These are phyloP conservation scores for Chrysoporthe puriensis DNA, from an alignment of 2,329 filamentous ascomycete species.

Conservation along the genomic window DNA sequence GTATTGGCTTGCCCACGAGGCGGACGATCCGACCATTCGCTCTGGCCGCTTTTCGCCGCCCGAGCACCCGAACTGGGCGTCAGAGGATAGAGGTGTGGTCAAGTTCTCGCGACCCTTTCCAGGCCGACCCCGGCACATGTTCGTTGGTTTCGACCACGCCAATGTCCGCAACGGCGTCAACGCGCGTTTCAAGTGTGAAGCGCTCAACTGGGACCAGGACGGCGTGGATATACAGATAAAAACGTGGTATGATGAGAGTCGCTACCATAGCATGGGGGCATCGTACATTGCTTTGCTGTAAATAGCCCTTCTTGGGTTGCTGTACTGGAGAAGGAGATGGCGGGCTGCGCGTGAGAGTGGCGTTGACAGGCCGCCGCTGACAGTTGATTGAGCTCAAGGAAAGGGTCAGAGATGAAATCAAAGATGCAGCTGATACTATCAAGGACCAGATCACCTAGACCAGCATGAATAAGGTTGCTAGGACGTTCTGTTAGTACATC, in stretches of 20 bases:
- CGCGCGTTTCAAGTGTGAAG: background rate
- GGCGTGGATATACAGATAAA: background rate
- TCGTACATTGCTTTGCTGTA: constrained; percentile 2
- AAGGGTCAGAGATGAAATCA: too few relatives aligned
- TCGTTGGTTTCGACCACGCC: background rate
- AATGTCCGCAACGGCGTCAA: background rate
- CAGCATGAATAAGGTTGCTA: too few relatives aligned
- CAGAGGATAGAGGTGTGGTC: background rate
- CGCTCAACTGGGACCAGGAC: background rate
- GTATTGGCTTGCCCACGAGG: background rate
- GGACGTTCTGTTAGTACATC: too few relatives aligned
- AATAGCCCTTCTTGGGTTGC: too few relatives aligned
- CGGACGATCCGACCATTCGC: background rate
- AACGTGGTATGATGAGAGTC: background rate
- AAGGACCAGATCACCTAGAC: too few relatives aligned
- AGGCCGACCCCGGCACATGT: background rate
- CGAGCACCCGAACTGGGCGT: background rate
- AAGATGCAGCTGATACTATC: too few relatives aligned
- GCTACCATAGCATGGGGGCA: background rate
- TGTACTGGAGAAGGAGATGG: too few relatives aligned
- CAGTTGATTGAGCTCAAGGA: too few relatives aligned
- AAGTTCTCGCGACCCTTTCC: constrained; percentile 1
- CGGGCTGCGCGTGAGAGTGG: too few relatives aligned
- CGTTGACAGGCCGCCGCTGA: too few relatives aligned
- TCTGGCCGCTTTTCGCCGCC: background rate